These are phyloP conservation scores for Colletotrichum sp. DNA, from an alignment of 2,329 filamentous ascomycete genomes.

Conservation along the genomic window DNA sequence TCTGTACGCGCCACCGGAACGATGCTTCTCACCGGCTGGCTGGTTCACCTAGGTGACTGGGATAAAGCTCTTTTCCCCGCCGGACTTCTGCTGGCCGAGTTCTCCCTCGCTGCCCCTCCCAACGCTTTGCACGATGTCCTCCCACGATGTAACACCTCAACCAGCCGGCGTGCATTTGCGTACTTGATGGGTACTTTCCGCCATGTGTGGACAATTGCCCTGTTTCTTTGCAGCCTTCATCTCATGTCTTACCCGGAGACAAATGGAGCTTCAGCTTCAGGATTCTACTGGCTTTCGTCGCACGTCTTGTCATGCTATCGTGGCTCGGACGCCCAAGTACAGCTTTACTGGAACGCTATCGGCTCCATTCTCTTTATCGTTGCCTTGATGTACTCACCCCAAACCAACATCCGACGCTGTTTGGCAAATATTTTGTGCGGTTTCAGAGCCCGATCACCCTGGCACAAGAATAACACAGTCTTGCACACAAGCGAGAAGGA, in stretches of 20 bases:
- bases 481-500: constrained; percentile 36
- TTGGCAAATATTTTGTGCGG: neutral
- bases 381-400: constrained; percentile 25
- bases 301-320: neutral
- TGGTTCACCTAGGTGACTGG: constrained; percentile 2
- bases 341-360: constrained; percentile 28
- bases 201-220: neutral
- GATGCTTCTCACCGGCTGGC: constrained; percentile 44
- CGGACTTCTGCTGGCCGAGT: constrained; percentile 59
- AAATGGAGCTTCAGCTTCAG: neutral
- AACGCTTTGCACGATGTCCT: constrained; percentile 24
- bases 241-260: neutral
- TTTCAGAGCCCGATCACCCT: neutral
- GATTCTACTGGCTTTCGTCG: neutral
- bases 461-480: neutral
- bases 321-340: neutral
- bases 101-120: constrained; percentile 52
- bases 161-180: neutral
- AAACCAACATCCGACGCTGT: constrained; percentile 31
- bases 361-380: constrained; percentile 20
- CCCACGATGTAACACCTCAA: neutral
- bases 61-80: constrained; percentile 23
- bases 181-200: neutral
- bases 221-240: neutral
- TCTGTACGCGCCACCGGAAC: constrained; percentile 46